phyloP scores from a whole-genome alignment of 192 early-diverging fungal genomes.

The Kickxella alabastrina region DNA sequence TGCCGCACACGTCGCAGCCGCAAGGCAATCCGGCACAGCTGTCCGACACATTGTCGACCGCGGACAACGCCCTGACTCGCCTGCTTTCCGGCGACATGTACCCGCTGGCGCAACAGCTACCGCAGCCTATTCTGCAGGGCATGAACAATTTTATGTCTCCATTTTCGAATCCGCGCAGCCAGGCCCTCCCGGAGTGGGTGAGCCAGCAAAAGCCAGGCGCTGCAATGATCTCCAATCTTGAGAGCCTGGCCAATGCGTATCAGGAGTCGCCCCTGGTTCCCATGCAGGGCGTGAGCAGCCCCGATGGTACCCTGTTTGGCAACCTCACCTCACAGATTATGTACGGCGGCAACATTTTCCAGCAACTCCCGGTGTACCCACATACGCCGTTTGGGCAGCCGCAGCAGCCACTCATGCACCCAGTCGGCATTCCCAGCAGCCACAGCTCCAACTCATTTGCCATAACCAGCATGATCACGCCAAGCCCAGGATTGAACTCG shows the following conservation, averaged over 20 bases:
- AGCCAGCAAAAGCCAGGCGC: constrained; percentile 44
- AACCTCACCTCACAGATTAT: constrained; percentile 38
- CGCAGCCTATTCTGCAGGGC: constrained; percentile 42
- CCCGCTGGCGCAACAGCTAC: constrained; percentile 41
- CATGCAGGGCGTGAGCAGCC: constrained; percentile 9
- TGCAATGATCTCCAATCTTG: constrained; percentile 39
- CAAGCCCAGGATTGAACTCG: neutral
- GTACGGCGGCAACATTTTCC: constrained; percentile 14
- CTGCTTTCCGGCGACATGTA: constrained; percentile 47
- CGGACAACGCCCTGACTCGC: constrained; percentile 21
- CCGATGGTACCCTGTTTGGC: constrained; percentile 22
- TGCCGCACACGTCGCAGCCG: neutral
- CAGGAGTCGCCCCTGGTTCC: constrained; percentile 23
- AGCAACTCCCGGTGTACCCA: constrained; percentile 2
- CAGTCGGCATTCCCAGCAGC: neutral
- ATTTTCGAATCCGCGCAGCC: constrained; percentile 27
- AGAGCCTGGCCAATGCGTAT: constrained; percentile 43
- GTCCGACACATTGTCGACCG: constrained; percentile 10
- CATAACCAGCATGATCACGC: constrained; percentile 10
- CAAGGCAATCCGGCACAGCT: neutral
- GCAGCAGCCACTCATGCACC: constrained; percentile 4
- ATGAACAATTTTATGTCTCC: constrained; percentile 50
- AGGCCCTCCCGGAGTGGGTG: constrained; percentile 42
- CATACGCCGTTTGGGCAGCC: neutral
- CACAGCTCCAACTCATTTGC: constrained; percentile 1